Evolutionary conservation across 345 rosid species (phyloP), one percentile per base, ranked within the genome.

Genomic region (Eutrema yunnanense): DNA sequence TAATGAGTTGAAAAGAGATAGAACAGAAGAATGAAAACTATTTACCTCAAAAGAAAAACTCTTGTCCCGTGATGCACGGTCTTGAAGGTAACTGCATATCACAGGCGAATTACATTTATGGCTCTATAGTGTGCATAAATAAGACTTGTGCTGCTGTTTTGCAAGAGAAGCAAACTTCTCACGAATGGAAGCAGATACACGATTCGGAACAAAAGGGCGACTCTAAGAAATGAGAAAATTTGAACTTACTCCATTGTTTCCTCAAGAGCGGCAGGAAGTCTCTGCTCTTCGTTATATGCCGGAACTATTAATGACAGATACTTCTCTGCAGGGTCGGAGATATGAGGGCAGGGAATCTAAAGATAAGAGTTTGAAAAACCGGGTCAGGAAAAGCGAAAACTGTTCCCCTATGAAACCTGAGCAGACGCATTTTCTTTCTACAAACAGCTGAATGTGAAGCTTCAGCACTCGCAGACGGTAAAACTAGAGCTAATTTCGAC

Each of bases 41-140:
- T 44, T 8, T 74, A 92, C 99, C 99, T 96, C 99, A 47, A 83
- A 96, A 71, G 98, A 81, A 87, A 95, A 92, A 59, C 83, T 82
- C 62, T 87, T 85, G 80, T 96, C 96, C 76, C 88, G 85, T 74
- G 84, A 81, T 0, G 88, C 91, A 56, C 96, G 94, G 56, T 79
- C 77, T 74, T 82, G 87, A 73, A 95, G 96, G 80, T 90, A 95
- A 81, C 99, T 95, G 79, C 80, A 90, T 65, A 79, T 53, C 57
- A 72, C 22, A 65, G 14, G 58, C 2, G 9, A 67, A 72, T 72
- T 26, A 64, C 43, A 71, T 30, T 57, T 32, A 63, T 34, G 29
- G 36, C 58, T 75, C 32, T n/a, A 33, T 11, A 51, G 11, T 34
- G 4, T 67, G 53, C 62, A 48, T 40, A 33, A 22, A 32, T 42